Evolutionary conservation across 1,139 yeast genomes (phyloP).

Genomic region (Pichia sp.): DNA sequence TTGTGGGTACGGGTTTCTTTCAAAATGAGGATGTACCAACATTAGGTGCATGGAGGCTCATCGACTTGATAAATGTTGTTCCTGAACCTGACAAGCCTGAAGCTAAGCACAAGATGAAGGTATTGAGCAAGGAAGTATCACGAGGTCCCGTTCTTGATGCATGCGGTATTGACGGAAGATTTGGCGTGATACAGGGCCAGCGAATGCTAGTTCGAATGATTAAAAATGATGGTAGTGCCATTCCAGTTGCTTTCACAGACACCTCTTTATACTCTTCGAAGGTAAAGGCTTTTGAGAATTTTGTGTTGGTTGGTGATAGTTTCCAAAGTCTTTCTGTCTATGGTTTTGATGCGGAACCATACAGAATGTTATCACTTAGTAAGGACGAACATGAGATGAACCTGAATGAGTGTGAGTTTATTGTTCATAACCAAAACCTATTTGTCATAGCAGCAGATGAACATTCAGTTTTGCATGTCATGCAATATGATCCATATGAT

Average conservation of each 20-base stretch:
- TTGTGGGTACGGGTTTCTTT: conserved; percentile 71
- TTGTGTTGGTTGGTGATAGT: conserved; percentile 73
- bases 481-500: conserved; percentile 91
- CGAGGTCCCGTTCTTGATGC: conserved; percentile 82
- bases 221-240: conserved; percentile 62
- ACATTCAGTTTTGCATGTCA: conserved; percentile 59
- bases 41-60: conserved; percentile 70
- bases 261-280: conserved; percentile 74
- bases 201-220: conserved; percentile 75
- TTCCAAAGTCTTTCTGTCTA: conserved; percentile 74
- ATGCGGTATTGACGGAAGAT: conserved; percentile 77
- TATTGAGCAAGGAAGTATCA: conserved; percentile 66
- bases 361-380: conserved; percentile 72
- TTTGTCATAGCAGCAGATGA: conserved; percentile 66
- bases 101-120: conserved; percentile 70
- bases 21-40: conserved; percentile 81
- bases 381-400: conserved; percentile 62
- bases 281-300: conserved; percentile 75
- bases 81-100: conserved; percentile 91
- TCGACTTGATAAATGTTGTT: conserved; percentile 73
- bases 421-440: conserved; percentile 63
- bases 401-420: conserved; percentile 58
- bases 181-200: conserved; percentile 84
- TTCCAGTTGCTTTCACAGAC: conserved; percentile 91
- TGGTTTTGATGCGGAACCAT: conserved; percentile 95